phyloP scores from a whole-genome alignment of 225 moss, liverwort and hornwort genomes.

The Pseudoscleropodium purum region DNA sequence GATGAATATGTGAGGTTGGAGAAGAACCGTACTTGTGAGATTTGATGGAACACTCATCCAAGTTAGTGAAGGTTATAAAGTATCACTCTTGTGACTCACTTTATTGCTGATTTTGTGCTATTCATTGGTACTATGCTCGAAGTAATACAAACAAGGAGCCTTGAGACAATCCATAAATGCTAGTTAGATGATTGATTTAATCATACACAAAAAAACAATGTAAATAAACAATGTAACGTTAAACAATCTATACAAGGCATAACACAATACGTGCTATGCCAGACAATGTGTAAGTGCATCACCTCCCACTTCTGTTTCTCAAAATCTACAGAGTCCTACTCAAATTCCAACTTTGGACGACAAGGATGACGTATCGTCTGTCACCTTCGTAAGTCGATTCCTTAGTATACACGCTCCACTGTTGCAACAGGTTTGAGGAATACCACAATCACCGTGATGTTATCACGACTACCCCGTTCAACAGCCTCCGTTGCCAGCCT shows the following conservation, averaged over 20 bases:
- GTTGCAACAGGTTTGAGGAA: constrained; percentile 59
- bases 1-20: too few relatives aligned
- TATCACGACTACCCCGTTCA: constrained; percentile 52
- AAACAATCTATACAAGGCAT: background rate
- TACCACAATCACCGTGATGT: constrained; percentile 46
- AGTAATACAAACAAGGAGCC: background rate
- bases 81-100: background rate
- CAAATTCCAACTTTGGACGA: background rate
- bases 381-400: background rate
- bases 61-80: background rate
- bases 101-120: background rate
- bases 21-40: background rate
- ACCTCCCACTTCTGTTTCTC: background rate
- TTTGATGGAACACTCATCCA: background rate
- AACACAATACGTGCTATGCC: background rate
- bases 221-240: background rate
- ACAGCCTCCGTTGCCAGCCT: constrained; percentile 57
- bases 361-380: too few relatives aligned
- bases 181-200: background rate
- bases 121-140: background rate
- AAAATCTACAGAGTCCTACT: background rate
- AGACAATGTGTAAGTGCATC: background rate
- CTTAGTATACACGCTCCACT: constrained; percentile 45
- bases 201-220: background rate
- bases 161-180: background rate